These are phyloP conservation scores for Calonectria pseudoreteaudii DNA, from an alignment of 2,329 filamentous ascomycete genomes.

Conservation along the genomic window DNA sequence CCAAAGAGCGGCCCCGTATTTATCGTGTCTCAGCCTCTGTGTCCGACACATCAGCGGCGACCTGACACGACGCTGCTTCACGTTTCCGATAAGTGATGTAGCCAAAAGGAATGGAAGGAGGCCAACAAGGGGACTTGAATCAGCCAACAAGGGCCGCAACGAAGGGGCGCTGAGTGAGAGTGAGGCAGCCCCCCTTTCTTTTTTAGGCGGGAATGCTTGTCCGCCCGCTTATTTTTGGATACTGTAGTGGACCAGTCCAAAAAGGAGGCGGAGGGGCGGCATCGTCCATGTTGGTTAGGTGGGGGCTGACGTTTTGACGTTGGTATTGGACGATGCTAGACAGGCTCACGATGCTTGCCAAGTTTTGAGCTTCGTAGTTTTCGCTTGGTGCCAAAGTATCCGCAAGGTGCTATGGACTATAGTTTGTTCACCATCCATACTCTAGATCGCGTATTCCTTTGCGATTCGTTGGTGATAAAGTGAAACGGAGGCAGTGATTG, in stretches of 20 bases:
- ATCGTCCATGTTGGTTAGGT: not conserved
- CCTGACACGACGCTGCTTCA: constrained; percentile 21
- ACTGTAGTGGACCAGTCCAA: not conserved
- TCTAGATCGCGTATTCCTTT: not conserved
- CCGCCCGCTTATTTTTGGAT: constrained; percentile 4
- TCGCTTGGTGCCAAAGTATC: constrained; percentile 6
- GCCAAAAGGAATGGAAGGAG: not conserved
- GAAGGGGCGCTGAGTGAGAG: not conserved
- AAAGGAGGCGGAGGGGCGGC: constrained; percentile 12
- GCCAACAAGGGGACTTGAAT: not conserved
- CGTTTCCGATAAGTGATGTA: constrained; percentile 11
- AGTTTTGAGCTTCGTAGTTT: not conserved
- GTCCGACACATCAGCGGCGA: constrained; percentile 23
- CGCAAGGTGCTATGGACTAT: not conserved
- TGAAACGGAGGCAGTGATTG: not conserved
- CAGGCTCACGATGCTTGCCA: not conserved
- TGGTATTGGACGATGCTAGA: constrained; percentile 8
- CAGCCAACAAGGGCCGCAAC: not conserved
- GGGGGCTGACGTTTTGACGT: constrained; percentile 4
- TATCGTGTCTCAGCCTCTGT: constrained; percentile 17
- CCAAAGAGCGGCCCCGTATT: not conserved
- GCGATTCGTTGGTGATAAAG: not conserved
- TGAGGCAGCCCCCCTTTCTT: constrained; percentile 5
- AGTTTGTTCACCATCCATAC: not conserved
- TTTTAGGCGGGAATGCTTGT: not conserved